These are phyloP conservation scores for Aphanomyces euteiches DNA, from an alignment of 352 stramenopile genomes.

Conservation along the genomic window DNA sequence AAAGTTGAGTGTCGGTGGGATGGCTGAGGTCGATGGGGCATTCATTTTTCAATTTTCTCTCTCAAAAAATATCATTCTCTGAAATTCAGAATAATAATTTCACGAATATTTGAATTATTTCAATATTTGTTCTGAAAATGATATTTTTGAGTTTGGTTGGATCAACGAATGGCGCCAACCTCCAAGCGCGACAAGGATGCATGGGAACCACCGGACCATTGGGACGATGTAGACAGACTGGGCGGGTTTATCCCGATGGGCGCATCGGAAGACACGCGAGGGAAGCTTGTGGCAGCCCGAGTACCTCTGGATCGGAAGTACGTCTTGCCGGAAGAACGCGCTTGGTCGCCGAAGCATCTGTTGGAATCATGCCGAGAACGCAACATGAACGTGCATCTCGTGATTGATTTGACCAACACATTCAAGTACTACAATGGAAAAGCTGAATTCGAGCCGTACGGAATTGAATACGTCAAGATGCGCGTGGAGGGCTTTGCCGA, in stretches of 20 bases:
- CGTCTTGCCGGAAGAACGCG: slow-evolving; percentile 36
- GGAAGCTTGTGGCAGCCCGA: slow-evolving; percentile 58
- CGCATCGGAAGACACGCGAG: slow-evolving; percentile 29
- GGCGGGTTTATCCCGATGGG: slow-evolving; percentile 43
- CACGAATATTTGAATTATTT: too few relatives aligned
- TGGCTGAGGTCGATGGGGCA: too few relatives aligned
- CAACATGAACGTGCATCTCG: slow-evolving; percentile 50
- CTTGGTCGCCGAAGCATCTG: slow-evolving; percentile 60
- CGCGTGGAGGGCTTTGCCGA: slow-evolving; percentile 66
- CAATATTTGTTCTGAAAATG: too few relatives aligned
- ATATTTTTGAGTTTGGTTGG: too few relatives aligned
- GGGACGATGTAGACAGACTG: slow-evolving; percentile 74
- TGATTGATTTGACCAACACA: slow-evolving; percentile 83
- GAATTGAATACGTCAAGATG: slow-evolving; percentile 72
- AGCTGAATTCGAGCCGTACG: slow-evolving; percentile 43
- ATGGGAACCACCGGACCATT: slow-evolving; percentile 55
- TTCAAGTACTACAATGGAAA: slow-evolving; percentile 78
- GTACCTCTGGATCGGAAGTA: slow-evolving; percentile 72
- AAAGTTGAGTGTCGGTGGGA: too few relatives aligned
- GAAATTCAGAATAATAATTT: too few relatives aligned
- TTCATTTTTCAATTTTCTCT: too few relatives aligned
- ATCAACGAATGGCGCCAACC: neutral
- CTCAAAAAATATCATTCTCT: too few relatives aligned
- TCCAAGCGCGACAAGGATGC: neutral
- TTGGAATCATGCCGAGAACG: slow-evolving; percentile 42